Evolutionary conservation across 192 early-diverging fungal species (phyloP), one percentile per base, ranked within the genome.

Genomic region (Rhizophagus sp.): DNA sequence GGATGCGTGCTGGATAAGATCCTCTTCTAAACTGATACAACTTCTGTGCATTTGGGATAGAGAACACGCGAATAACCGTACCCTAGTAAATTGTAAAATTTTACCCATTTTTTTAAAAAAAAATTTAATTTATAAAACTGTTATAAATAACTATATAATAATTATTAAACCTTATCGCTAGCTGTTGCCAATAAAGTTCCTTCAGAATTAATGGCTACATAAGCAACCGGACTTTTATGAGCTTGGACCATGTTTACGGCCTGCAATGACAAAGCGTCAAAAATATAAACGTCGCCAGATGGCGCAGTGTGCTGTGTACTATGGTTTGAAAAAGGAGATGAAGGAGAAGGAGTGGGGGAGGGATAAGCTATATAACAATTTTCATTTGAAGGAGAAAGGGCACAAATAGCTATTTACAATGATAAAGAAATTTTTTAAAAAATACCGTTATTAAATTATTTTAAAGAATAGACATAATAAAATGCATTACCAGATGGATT

Each of bases 331-430:
- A 88, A 87, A 24, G 90, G 87, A 78, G 88, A 84, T 30, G 85
- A 82, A 62, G 92, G 88, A 63, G 90, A 85, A 2, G 91, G 88
- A 9, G 91, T 91, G 0, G 90, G 92, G 1, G 96, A 93, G 8
- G 96, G 96, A 76, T 99, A 99, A 0, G 97, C 97, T 63, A 99
- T 89, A 78, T 92, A 98, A 81, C 96, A 98, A 87, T 96, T 96
- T 49, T 98, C 97, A 70, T 92, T 93, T 7, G 94, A 95, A 3
- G 97, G 95, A 22, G 97, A 97, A 73, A 99, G 89, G 10, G 96
- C 92, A 80, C 95, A 95, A 27, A 98, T 92, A 7, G 96, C 97
- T 88, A 81, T 11, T 68, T 25, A 36, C 19, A 73, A 41, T 34
- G 33, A 15, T 13, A 5, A 22, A 63, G 34, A 79, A 15, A 65